Percentiles rank a stretch among this genome's conserved stretches.
phyloP scores from a whole-genome alignment of 208 protist genomes.

The Kentomonas sorsogonicus region DNA sequence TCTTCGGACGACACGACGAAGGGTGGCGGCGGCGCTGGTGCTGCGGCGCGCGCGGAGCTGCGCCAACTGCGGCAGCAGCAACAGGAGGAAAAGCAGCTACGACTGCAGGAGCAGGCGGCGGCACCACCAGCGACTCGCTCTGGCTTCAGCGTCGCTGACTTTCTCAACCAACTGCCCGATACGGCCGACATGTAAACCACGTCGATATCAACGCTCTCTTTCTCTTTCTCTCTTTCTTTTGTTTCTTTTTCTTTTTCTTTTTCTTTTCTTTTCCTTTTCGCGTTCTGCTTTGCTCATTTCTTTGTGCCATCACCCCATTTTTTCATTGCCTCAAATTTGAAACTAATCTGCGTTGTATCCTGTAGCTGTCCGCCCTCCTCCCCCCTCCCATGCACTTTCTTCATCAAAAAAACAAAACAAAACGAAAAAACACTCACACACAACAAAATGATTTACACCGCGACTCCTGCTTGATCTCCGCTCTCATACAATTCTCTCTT shows the following conservation, averaged over 20 bases:
- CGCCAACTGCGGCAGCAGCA: too few species aligned
- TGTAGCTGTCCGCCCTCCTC: too few species aligned
- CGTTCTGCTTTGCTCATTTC: slow-evolving; percentile 8
- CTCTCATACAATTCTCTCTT: neutral
- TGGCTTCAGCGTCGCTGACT: too few species aligned
- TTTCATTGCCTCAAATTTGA: slow-evolving; percentile 8
- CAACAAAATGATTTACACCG: neutral
- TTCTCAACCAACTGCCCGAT: neutral
- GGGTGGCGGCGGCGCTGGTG: too few species aligned
- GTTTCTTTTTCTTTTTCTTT: slow-evolving; percentile 4
- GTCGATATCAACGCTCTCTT: neutral
- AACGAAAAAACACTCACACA: slow-evolving; percentile 9
- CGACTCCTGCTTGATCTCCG: neutral
- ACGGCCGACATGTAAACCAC: neutral
- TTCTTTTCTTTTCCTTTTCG: slow-evolving; percentile 4
- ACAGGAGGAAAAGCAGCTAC: too few species aligned
- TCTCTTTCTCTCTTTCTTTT: neutral
- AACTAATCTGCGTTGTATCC: too few species aligned
- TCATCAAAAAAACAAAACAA: too few species aligned
- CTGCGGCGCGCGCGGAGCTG: too few species aligned
- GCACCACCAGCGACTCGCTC: too few species aligned
- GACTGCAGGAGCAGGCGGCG: too few species aligned
- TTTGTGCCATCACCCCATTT: slow-evolving; percentile 6
- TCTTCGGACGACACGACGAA: too few species aligned
- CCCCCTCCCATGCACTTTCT: too few species aligned